Evolutionary conservation across 2,329 filamentous ascomycete species (phyloP).

Genomic region (Pseudocercospora cruenta): DNA sequence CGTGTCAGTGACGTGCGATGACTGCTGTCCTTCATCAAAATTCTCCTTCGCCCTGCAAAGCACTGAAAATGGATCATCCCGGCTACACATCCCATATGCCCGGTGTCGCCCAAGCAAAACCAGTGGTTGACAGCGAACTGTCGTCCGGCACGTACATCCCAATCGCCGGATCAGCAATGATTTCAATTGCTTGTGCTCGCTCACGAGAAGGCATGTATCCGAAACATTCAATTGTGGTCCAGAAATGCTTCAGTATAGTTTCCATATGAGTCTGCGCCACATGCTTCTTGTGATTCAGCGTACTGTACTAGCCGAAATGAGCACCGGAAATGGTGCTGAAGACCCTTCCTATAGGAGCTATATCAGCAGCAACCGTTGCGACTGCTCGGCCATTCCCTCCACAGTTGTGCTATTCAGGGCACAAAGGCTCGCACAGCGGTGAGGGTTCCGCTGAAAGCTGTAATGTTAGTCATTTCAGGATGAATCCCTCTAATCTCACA

Average conservation of each 20-base stretch:
- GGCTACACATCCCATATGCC: conserved; percentile 22
- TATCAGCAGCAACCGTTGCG: background rate
- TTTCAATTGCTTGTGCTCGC: conserved; percentile 20
- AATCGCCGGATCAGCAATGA: conserved; percentile 16
- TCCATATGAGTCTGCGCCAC: background rate
- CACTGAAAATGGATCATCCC: conserved; percentile 19
- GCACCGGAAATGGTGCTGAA: background rate
- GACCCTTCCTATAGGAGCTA: conserved; percentile 8
- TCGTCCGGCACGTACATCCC: conserved; percentile 17
- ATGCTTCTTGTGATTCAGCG: background rate
- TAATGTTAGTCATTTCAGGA: background rate
- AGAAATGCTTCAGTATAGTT: background rate
- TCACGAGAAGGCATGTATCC: conserved; percentile 11
- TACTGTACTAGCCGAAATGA: conserved; percentile 24
- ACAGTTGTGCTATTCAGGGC: background rate
- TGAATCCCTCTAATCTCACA: background rate
- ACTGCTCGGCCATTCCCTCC: background rate
- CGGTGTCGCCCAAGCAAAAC: conserved; percentile 19
- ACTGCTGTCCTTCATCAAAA: conserved; percentile 18
- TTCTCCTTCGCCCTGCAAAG: conserved; percentile 15
- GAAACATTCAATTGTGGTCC: conserved; percentile 7
- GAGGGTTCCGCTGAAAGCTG: background rate
- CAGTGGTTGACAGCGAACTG: conserved; percentile 8
- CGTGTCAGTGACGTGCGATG: conserved; percentile 24
- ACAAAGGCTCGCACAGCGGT: background rate